Evolutionary conservation across 1,139 yeast genomes (phyloP).

Genomic region (Candida mesenterica): DNA sequence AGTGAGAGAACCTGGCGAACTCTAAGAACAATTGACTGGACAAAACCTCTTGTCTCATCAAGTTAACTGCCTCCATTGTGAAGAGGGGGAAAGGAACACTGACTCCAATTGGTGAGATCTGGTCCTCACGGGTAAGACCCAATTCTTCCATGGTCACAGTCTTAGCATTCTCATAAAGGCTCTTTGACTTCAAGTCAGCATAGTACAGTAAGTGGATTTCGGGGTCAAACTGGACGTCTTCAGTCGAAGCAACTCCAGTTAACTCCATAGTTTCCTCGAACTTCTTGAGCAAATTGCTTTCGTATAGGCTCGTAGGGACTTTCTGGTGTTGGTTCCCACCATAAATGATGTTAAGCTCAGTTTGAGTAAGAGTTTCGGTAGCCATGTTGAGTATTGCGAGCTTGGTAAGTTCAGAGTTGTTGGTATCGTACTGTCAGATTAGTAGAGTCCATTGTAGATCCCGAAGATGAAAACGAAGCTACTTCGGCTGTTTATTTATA

Average conservation of each 20-base stretch:
- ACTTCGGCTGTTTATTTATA: too few species aligned
- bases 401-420: not conserved
- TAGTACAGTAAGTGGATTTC: constrained; percentile 39
- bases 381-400: constrained; percentile 4
- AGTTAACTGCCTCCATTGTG: constrained; percentile 53
- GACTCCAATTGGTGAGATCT: constrained; percentile 51
- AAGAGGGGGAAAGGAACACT: constrained; percentile 57
- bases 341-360: constrained; percentile 12
- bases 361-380: constrained; percentile 4
- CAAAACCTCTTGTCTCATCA: constrained; percentile 54
- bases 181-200: constrained; percentile 25
- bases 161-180: constrained; percentile 32
- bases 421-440: too few species aligned
- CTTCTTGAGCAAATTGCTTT: constrained; percentile 13
- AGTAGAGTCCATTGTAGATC: too few species aligned
- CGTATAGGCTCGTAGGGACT: constrained; percentile 18
- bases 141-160: constrained; percentile 49
- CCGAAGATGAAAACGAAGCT: too few species aligned
- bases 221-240: constrained; percentile 37
- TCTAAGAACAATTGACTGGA: constrained; percentile 41
- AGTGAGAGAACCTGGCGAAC: constrained; percentile 40
- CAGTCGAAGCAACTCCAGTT: constrained; percentile 12
- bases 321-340: constrained; percentile 22
- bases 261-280: constrained; percentile 9
- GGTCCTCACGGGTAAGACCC: constrained; percentile 35